Evolutionary conservation across 1,284 basidiomycete genomes (phyloP), one percentile per base, ranked within the genome.

Genomic region (Ceratobasidium sp.): DNA sequence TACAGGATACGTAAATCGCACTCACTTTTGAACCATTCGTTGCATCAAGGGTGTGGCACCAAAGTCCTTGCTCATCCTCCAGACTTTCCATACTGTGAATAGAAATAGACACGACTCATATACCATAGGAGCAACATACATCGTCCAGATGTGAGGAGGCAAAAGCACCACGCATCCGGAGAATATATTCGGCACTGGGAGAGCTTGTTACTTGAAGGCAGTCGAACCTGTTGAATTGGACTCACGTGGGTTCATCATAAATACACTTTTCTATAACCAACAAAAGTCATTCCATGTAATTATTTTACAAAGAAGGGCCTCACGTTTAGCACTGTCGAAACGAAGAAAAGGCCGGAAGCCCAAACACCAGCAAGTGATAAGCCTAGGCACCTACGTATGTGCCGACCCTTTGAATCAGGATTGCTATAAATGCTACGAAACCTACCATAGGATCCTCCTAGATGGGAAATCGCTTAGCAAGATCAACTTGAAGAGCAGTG

Each of bases 121-220:
- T 5, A 32, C 31, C 22, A 62, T 17, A 1, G 58, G 58, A 10
- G 38, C 32, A 2, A 62, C 4, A 17, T 62, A 62, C 1, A 50
- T 34, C 29, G 50, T 50, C 58, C 58, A 62, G n/a, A 62, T 43
- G 29, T 47, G 17, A 5, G 29, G 2, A 1, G 58, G 58, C 12
- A 62, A 6, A 6, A 62, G 17, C 7, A 62, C n/a, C 6, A 38
- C 20, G 34, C 58, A 62, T 7, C 58, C 58, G n/a, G 58, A 62
- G 8, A 62, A 62, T 22, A 50, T 31, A 8, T 35, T 22, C 2
- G 58, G 32, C 17, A 50, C 47, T 38, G 27, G 3, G 22, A 25
- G 13, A 27, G 25, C 43, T 31, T 22, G 6, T 17, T 22, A 34
- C 5, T 8, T 27, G 5, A 7, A 10, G 8, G 13, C 31, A 20